Percentiles rank a stretch among this genome's conserved stretches.
Evolutionary conservation across 1,139 yeast genomes (phyloP).

Genomic region (Candida sp.): DNA sequence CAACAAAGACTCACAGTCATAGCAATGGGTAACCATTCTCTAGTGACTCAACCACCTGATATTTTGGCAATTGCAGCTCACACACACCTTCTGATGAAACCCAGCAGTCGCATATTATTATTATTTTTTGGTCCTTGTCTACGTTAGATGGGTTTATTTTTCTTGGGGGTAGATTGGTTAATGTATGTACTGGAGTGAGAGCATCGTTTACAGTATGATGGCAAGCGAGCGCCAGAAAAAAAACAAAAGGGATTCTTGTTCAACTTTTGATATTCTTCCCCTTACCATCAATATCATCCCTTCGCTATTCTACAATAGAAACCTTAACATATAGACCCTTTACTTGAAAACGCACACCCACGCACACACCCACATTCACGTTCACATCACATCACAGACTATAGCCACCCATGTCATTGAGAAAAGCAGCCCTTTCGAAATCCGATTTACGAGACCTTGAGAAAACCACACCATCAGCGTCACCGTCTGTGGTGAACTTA

Average conservation of each 20-base stretch:
- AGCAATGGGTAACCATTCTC: no score
- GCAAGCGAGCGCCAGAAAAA: not conserved
- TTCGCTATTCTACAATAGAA: not conserved
- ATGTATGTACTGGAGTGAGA: no score
- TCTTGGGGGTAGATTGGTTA: no score
- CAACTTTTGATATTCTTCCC: not conserved
- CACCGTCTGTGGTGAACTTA: constrained; percentile 36
- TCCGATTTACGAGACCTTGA: not conserved
- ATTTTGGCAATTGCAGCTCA: no score
- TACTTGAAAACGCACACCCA: not conserved
- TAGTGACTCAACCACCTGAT: no score
- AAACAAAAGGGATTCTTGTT: not conserved
- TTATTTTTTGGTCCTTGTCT: no score
- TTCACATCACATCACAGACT: not conserved
- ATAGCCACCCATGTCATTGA: not conserved
- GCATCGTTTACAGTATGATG: no score
- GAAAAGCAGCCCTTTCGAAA: constrained; percentile 1
- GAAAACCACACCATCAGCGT: not conserved
- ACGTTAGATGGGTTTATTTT: no score
- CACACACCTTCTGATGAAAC: no score
- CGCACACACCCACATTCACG: not conserved
- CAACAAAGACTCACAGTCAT: not conserved
- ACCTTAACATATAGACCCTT: not conserved
- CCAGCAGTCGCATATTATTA: no score
- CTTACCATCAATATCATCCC: not conserved